Evolutionary conservation across 2,329 filamentous ascomycete species (phyloP).

Genomic region (Ceratocystis alfenasii): DNA sequence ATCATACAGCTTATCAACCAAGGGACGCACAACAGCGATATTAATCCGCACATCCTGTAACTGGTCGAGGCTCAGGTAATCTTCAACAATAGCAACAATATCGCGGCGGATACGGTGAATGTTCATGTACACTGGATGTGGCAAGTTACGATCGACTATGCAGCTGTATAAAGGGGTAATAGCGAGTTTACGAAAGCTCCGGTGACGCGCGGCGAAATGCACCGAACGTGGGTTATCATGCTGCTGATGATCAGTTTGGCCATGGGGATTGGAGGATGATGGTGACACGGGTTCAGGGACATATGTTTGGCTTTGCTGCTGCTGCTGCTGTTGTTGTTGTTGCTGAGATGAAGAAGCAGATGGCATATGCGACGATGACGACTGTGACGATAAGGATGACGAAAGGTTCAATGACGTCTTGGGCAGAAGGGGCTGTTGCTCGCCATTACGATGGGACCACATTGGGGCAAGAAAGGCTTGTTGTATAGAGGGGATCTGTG

Average conservation of each 20-base stretch:
- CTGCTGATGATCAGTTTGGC: not conserved
- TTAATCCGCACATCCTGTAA: conserved; percentile 73
- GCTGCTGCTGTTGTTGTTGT: not conserved
- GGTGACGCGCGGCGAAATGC: conserved; percentile 9
- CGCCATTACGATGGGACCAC: not conserved
- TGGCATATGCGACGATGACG: not conserved
- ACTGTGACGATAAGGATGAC: not conserved
- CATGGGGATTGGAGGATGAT: not conserved
- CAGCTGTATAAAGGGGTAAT: conserved; percentile 38
- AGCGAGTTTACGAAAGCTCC: conserved; percentile 14
- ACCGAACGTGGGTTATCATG: not conserved
- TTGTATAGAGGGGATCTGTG: not conserved
- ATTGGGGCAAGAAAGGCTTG: not conserved
- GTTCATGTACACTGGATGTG: conserved; percentile 62
- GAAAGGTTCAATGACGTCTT: not conserved
- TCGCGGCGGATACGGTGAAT: conserved; percentile 60
- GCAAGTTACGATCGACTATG: conserved; percentile 45
- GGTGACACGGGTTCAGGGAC: not conserved
- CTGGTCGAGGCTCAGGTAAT: conserved; percentile 34
- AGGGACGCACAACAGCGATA: conserved; percentile 61
- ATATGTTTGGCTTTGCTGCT: not conserved
- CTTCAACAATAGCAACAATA: conserved; percentile 44
- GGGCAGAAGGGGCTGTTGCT: conserved; percentile 11
- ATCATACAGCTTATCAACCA: conserved; percentile 75
- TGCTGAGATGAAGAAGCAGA: not conserved